Evolutionary conservation across 441 rosid species (phyloP).

Genomic region (Populus hybrid): DNA sequence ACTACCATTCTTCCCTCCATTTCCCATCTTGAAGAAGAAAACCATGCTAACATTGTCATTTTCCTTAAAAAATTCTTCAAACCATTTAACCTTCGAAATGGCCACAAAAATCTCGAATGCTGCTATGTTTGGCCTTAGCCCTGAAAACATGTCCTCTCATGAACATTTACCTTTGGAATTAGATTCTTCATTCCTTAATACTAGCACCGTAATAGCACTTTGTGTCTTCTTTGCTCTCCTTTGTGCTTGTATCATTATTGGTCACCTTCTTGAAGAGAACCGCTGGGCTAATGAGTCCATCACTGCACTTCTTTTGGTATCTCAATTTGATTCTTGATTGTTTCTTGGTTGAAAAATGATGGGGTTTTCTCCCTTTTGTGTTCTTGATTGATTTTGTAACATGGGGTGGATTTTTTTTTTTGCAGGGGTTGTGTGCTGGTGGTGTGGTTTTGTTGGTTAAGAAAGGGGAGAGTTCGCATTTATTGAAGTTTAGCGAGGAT

Average conservation of each 20-base stretch:
- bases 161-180: constrained; percentile 23
- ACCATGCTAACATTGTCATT: background rate
- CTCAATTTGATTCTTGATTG: background rate
- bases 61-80: background rate
- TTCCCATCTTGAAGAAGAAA: background rate
- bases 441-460: constrained; percentile 46
- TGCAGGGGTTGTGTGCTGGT: constrained; percentile 57
- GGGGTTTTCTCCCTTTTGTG: background rate
- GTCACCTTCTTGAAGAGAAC: constrained; percentile 65
- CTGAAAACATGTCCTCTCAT: constrained; percentile 29
- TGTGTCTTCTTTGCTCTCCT: constrained; percentile 60
- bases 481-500: constrained; percentile 52
- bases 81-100: background rate
- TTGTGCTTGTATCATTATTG: constrained; percentile 58
- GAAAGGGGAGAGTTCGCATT: constrained; percentile 26
- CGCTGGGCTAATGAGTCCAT: constrained; percentile 73
- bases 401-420: constrained; percentile 1
- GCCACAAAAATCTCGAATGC: constrained; percentile 17
- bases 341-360: background rate
- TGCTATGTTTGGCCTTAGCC: constrained; percentile 13
- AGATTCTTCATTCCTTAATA: constrained; percentile 33
- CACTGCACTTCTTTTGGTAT: constrained; percentile 59
- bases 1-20: constrained; percentile 52
- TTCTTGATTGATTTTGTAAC: background rate
- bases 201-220: constrained; percentile 46